phyloP scores from a whole-genome alignment of 2,329 filamentous ascomycete genomes.

The Epichloe gansuensis region DNA sequence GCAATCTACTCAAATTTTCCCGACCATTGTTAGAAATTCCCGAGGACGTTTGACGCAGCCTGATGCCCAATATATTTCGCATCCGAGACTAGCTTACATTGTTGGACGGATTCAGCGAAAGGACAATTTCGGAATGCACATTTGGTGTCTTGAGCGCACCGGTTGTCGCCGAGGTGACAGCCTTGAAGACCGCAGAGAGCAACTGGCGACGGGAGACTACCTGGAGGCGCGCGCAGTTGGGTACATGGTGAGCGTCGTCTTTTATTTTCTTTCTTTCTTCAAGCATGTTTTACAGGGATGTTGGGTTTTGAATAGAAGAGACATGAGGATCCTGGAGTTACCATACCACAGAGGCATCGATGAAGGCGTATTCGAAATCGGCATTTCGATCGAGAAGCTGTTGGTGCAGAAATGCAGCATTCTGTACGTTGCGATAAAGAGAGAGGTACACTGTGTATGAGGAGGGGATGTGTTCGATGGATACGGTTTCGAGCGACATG shows the following conservation, averaged over 20 bases:
- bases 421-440: conserved; percentile 65
- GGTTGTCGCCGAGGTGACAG: conserved; percentile 53
- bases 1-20: conserved; percentile 53
- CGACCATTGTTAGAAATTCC: not conserved
- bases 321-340: too few species aligned
- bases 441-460: conserved; percentile 58
- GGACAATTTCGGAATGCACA: conserved; percentile 80
- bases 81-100: conserved; percentile 42
- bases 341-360: conserved; percentile 72
- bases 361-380: conserved; percentile 84
- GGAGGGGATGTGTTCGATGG: conserved; percentile 63
- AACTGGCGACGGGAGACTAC: conserved; percentile 62
- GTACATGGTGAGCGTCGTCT: not conserved
- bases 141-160: conserved; percentile 64
- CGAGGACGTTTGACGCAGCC: not conserved
- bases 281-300: not conserved
- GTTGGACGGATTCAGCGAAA: conserved; percentile 66
- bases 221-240: conserved; percentile 25
- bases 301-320: not conserved
- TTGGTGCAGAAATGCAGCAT: conserved; percentile 64
- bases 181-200: conserved; percentile 64
- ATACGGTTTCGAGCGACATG: conserved; percentile 46
- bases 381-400: conserved; percentile 78
- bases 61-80: not conserved
- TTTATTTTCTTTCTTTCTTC: not conserved